Evolutionary conservation across 345 rosid species (phyloP).

Genomic region (Salix dunnii): DNA sequence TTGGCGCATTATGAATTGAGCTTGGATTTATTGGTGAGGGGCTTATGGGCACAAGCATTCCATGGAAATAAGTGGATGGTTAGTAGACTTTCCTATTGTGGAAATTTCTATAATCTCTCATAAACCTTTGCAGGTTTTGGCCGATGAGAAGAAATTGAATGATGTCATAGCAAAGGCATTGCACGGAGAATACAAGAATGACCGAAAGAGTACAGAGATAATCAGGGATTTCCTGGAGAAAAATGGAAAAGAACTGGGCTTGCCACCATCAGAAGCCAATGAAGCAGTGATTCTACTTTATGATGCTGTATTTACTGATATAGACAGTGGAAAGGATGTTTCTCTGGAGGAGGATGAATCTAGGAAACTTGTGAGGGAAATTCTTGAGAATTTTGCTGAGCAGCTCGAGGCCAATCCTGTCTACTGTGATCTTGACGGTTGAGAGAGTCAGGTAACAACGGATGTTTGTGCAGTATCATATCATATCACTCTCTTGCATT

Average conservation of each 20-base stretch:
- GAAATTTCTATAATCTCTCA: slow-evolving; percentile 9
- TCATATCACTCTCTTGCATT: background rate
- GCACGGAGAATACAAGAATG: slow-evolving; percentile 30
- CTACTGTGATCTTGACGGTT: slow-evolving; percentile 36
- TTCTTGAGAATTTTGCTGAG: slow-evolving; percentile 55
- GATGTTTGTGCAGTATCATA: slow-evolving; percentile 11
- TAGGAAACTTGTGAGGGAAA: slow-evolving; percentile 41
- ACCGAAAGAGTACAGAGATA: slow-evolving; percentile 18
- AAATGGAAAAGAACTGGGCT: slow-evolving; percentile 59
- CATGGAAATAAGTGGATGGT: background rate
- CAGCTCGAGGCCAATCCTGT: slow-evolving; percentile 58
- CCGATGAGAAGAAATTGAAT: slow-evolving; percentile 44
- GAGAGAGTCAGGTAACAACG: slow-evolving; percentile 7
- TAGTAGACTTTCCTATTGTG: background rate
- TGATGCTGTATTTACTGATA: slow-evolving; percentile 46
- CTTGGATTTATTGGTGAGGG: background rate
- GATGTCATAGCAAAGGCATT: slow-evolving; percentile 35
- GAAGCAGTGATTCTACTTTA: slow-evolving; percentile 56
- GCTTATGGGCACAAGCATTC: background rate
- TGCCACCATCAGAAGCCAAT: slow-evolving; percentile 64
- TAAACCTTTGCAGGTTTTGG: slow-evolving; percentile 49
- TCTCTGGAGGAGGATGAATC: slow-evolving; percentile 24
- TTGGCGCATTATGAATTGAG: background rate
- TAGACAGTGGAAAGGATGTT: slow-evolving; percentile 24
- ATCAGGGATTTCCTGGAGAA: slow-evolving; percentile 48